These are phyloP conservation scores for Hypoxylon fuscum DNA, from an alignment of 495 filamentous ascomycete species.

Conservation along the genomic window DNA sequence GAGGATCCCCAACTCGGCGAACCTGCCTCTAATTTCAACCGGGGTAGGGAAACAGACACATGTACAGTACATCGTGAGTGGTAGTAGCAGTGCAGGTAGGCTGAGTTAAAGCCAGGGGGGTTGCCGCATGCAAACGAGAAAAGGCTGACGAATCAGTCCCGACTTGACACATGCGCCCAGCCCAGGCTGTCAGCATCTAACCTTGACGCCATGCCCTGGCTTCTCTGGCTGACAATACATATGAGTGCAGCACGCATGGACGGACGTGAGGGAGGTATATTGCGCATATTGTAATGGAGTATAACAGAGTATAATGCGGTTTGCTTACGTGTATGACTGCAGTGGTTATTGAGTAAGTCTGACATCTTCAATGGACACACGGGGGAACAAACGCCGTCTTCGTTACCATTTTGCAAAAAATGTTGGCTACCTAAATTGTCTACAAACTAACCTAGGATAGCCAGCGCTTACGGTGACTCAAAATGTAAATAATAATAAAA, in stretches of 20 bases:
- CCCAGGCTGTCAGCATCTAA: constrained; percentile 32
- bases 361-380: constrained; percentile 1
- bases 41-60: constrained; percentile 9
- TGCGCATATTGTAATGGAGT: constrained; percentile 1
- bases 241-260: constrained; percentile 16
- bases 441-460: constrained; percentile 12
- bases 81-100: constrained; percentile 24
- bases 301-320: neutral
- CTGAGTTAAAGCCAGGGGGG: constrained; percentile 27
- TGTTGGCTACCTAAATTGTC: neutral
- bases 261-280: neutral
- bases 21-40: constrained; percentile 3
- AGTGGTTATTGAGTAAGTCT: constrained; percentile 8
- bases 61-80: constrained; percentile 36
- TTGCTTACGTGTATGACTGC: constrained; percentile 25
- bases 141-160: constrained; percentile 34
- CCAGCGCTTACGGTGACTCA: constrained; percentile 24
- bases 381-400: constrained; percentile 8
- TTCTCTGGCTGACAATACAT: constrained; percentile 15
- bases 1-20: constrained; percentile 16
- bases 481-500: no score
- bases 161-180: constrained; percentile 7
- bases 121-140: constrained; percentile 24
- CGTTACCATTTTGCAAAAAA: constrained; percentile 1
- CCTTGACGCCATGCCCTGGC: constrained; percentile 17